Evolutionary conservation across 352 stramenopile genomes (phyloP), one percentile per base, ranked within the genome.

Genomic region (Elongisporangium anandrum): DNA sequence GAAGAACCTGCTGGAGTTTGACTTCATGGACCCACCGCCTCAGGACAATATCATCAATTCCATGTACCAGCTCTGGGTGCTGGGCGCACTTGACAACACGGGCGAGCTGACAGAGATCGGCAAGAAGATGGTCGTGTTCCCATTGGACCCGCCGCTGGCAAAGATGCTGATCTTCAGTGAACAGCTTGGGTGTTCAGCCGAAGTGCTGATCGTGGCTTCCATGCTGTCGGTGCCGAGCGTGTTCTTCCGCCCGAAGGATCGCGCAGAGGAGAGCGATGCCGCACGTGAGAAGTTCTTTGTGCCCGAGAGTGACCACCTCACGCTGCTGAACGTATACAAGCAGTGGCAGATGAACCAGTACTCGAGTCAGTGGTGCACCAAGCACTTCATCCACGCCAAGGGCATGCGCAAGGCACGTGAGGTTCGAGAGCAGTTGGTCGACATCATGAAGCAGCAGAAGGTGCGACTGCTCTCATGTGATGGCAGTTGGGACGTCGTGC

Each of bases 201-300:
- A 99, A 71, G 94, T 99, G 23, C 69, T 99, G 13, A 94, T 97
- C 45, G 87, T 99, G 49, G 97, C 99, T 20, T 98, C 89, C 54
- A 99, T 99, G 97, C 77, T 99, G 26, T 98, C 84, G 48, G 97
- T 99, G 19, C 97, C 97, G 26, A 98, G 86, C 67, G 90, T 99
- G 8, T 99, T 99, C 73, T 98, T 98, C 76, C 81, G 94, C 12
- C 96, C 96, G 6, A 98, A 98, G 65, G 97, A 98, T 59, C 88
- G 97, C 38, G 97, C 97, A 62, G 97, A 99, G 66, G 97, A 99
- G 86, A 98, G 88, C 41, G 97, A 99, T 81, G 89, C 94, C 17
- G 87, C 92, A 15, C 83, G 97, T 17, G 97, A 99, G 71, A 99
- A 99, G 76, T 99, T 99, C 71, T 99, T 99, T 70, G 96, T 99